Percentiles rank a stretch among this genome's conserved stretches.
These are phyloP conservation scores for Arachnopeziza araneosa DNA, from an alignment of 2,329 filamentous ascomycete species.

Conservation along the genomic window DNA sequence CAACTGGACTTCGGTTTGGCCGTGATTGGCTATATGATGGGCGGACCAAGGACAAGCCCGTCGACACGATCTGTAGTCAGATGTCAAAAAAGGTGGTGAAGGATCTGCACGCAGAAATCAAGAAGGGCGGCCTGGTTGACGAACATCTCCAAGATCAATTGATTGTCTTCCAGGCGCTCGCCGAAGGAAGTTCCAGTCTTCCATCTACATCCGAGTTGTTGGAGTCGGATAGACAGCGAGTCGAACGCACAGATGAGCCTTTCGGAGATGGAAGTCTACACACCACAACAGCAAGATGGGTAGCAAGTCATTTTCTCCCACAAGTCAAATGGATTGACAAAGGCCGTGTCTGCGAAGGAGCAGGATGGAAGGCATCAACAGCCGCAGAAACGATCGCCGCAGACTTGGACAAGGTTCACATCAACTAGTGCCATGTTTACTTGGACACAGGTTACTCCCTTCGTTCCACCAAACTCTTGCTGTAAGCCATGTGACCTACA, in stretches of 20 bases:
- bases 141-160: constrained; percentile 57
- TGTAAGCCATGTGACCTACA: neutral
- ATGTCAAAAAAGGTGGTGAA: constrained; percentile 42
- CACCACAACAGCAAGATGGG: constrained; percentile 56
- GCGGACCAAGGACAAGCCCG: constrained; percentile 29
- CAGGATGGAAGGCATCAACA: constrained; percentile 27
- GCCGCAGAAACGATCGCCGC: neutral
- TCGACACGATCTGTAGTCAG: constrained; percentile 30
- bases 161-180: constrained; percentile 53
- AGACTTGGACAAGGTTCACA: too few relatives aligned
- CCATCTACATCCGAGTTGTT: constrained; percentile 13
- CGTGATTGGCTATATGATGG: constrained; percentile 42
- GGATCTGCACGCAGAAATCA: constrained; percentile 42
- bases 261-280: constrained; percentile 54
- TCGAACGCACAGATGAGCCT: constrained; percentile 42
- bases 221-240: constrained; percentile 27
- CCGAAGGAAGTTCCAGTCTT: constrained; percentile 41
- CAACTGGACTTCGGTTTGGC: constrained; percentile 41
- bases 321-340: constrained; percentile 44
- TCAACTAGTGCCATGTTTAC: too few relatives aligned
- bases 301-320: constrained; percentile 47
- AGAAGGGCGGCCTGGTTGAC: constrained; percentile 44
- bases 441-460: too few relatives aligned
- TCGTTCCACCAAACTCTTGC: too few relatives aligned
- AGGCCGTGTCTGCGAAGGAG: constrained; percentile 45